Conservation (phyloP, 148 eudicot species). For the Cornus florida region DNA sequence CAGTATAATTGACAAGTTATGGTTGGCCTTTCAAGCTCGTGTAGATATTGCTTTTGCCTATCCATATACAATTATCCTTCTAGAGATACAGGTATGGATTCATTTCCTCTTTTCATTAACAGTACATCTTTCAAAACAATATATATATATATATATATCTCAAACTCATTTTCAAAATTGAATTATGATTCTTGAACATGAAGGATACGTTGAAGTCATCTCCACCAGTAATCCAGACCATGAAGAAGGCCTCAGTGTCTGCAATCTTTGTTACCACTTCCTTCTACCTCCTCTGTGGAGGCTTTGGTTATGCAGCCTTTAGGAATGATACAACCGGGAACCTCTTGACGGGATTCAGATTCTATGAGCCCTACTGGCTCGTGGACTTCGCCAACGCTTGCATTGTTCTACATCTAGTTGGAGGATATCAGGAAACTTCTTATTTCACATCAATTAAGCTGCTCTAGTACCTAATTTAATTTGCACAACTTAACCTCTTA, state of each 20-base stretch:
- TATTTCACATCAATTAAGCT: no score
- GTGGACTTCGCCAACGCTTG: slow-evolving; percentile 70
- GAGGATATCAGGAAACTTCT: slow-evolving; percentile 70
- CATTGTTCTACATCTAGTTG: slow-evolving; percentile 61
- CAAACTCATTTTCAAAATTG: background rate
- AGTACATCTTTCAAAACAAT: no score
- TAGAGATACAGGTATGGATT: slow-evolving; percentile 53
- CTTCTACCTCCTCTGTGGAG: slow-evolving; percentile 67
- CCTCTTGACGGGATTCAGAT: slow-evolving; percentile 67
- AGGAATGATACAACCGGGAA: slow-evolving; percentile 67
- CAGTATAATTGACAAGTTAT: slow-evolving; percentile 32
- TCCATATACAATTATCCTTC: slow-evolving; percentile 31
- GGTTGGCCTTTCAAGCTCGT: slow-evolving; percentile 39
- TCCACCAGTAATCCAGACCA: slow-evolving; percentile 63
- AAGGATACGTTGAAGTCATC: slow-evolving; percentile 69
- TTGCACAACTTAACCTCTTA: no score
- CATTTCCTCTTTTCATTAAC: background rate
- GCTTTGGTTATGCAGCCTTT: slow-evolving; percentile 81
- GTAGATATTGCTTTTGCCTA: slow-evolving; percentile 50
- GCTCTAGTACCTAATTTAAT: no score
- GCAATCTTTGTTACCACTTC: slow-evolving; percentile 48
- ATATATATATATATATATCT: background rate
- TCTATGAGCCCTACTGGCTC: slow-evolving; percentile 69
- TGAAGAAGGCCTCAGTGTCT: no score
- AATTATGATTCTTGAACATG: background rate